These are phyloP conservation scores for Aspergillus cristatus DNA, from an alignment of 495 filamentous ascomycete species.

Conservation along the genomic window DNA sequence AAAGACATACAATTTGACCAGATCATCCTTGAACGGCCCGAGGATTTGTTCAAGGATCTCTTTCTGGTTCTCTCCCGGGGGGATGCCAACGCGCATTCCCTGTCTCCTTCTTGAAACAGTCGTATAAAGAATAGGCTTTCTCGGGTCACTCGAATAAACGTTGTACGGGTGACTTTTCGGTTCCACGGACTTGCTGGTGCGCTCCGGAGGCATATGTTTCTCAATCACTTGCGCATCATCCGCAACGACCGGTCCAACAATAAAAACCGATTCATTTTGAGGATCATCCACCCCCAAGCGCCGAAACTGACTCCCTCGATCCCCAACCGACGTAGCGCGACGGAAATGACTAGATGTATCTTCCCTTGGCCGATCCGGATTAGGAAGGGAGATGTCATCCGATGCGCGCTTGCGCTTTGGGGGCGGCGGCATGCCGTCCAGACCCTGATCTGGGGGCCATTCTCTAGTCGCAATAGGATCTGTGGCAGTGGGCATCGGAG, in stretches of 20 bases:
- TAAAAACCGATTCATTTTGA: slow-evolving; percentile 40
- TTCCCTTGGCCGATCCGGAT: slow-evolving; percentile 7
- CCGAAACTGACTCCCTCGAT: slow-evolving; percentile 25
- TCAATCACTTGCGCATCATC: slow-evolving; percentile 45
- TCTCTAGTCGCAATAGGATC: slow-evolving; percentile 22
- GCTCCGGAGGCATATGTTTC: slow-evolving; percentile 39
- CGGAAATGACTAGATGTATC: slow-evolving; percentile 18
- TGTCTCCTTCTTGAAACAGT: slow-evolving; percentile 38
- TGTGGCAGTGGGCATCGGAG: slow-evolving; percentile 14
- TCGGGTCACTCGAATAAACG: slow-evolving; percentile 39
- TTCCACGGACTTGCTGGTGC: slow-evolving; percentile 27
- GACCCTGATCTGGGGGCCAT: slow-evolving; percentile 18
- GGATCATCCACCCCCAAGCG: slow-evolving; percentile 30
- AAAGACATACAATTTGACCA: slow-evolving; percentile 39
- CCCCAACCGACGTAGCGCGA: slow-evolving; percentile 19
- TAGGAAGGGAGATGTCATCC: slow-evolving; percentile 14
- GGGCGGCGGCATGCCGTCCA: slow-evolving; percentile 14
- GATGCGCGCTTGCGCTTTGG: slow-evolving; percentile 35
- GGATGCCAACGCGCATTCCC: slow-evolving; percentile 37
- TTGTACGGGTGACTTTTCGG: slow-evolving; percentile 38
- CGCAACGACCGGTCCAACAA: slow-evolving; percentile 42
- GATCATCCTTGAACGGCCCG: slow-evolving; percentile 40
- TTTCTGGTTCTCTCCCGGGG: slow-evolving; percentile 42
- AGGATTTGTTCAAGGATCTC: slow-evolving; percentile 48
- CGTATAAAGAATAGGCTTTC: slow-evolving; percentile 39